These are phyloP conservation scores for Fonsecaea erecta DNA, from an alignment of 2,329 filamentous ascomycete species.

Conservation along the genomic window DNA sequence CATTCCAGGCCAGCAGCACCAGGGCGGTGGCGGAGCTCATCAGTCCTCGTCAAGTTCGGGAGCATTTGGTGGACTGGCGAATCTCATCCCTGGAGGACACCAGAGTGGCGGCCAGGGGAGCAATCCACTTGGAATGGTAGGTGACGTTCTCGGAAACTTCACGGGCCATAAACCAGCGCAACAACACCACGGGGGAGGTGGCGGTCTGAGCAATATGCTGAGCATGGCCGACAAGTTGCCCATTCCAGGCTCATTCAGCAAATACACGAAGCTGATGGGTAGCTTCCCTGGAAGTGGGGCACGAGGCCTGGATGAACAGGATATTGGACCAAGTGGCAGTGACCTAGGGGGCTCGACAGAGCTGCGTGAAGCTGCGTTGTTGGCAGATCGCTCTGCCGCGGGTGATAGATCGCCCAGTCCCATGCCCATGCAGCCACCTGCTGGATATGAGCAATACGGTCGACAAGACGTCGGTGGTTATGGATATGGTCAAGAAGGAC, in stretches of 20 bases:
- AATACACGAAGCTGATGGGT: slow-evolving; percentile 36
- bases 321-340: slow-evolving; percentile 17
- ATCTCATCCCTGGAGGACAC: slow-evolving; percentile 28
- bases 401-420: slow-evolving; percentile 29
- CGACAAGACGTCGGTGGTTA: slow-evolving; percentile 6
- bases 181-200: slow-evolving; percentile 19
- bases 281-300: slow-evolving; percentile 29
- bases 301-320: slow-evolving; percentile 27
- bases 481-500: slow-evolving; percentile 20
- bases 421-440: slow-evolving; percentile 27
- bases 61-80: slow-evolving; percentile 27
- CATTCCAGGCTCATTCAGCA: slow-evolving; percentile 33
- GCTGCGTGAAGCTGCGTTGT: slow-evolving; percentile 28
- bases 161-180: slow-evolving; percentile 23
- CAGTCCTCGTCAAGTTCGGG: slow-evolving; percentile 17
- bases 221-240: slow-evolving; percentile 36
- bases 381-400: slow-evolving; percentile 12
- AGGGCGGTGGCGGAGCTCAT: slow-evolving; percentile 8
- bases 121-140: slow-evolving; percentile 30
- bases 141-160: slow-evolving; percentile 29
- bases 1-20: slow-evolving; percentile 18
- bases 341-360: slow-evolving; percentile 27
- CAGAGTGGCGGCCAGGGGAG: slow-evolving; percentile 13
- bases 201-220: slow-evolving; percentile 33
- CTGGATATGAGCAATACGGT: slow-evolving; percentile 34